Base-by-base conservation (phyloP, 1,139 yeast genomes). In the Hansenula sp. region DNA sequence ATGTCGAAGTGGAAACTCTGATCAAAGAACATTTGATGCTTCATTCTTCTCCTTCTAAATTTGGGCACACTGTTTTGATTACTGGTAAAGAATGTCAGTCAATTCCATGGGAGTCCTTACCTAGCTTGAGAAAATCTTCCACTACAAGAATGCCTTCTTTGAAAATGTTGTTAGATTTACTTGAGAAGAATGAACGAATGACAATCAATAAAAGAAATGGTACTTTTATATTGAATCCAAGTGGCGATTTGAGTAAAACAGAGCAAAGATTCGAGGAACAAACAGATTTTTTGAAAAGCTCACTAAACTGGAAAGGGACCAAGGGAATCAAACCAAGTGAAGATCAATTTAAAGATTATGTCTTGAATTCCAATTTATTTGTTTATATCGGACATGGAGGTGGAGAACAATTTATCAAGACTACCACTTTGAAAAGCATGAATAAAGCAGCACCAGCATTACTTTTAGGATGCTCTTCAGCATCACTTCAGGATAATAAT, bases 351-450 rank as follows among this genome's bases (percentile, higher is more conserved):
- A 52, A 67, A 2, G 41, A 58, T 0, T 68, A 70, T 18, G 59
- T 87, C 18, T 50, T 58, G 2, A 45, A 58, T 0, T 67, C 76
- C 1, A 73, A 77, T 34, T 53, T 87, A n/a, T 85, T 84, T 55
- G 70, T 93, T 0, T 93, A 88, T 59, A 74, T 91, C 49, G 99
- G 99, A 0, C 99, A 93, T 65, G 97, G 98, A 0, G 95, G 97
- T 1, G 96, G 98, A 28, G 95, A 89, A 52, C 93, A 86, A 51
- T 89, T 83, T 58, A 68, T 88, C 12, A 72, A 81, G 27, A 67
- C 77, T 2, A 70, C 72, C 15, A 65, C 69, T 4, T 61, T 84
- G 39, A 78, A 78, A 48, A 60, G 66, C 16, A 61, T 73, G 45
- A 54, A 59, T 1, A 52, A 45, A 1, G 68, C 87, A 33, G 84